phyloP scores from a whole-genome alignment of 441 rosid species.

The Capsella rubella region DNA sequence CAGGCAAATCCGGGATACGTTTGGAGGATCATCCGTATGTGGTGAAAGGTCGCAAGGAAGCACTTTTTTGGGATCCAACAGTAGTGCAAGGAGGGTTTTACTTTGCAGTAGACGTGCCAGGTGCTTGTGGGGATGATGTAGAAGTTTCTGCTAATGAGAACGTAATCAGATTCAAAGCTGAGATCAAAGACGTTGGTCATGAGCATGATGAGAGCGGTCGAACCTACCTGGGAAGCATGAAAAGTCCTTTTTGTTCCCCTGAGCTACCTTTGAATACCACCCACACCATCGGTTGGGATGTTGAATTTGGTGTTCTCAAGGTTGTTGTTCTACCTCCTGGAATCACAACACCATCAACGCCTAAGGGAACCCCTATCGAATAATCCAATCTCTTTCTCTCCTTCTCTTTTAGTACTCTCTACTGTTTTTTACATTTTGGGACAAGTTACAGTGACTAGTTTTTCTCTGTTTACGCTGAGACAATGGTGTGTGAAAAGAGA shows the following conservation, averaged over 20 bases:
- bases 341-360: neutral
- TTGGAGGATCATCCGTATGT: slow-evolving; percentile 23
- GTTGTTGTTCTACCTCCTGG: neutral
- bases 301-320: slow-evolving; percentile 23
- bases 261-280: neutral
- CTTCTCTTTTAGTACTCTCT: neutral
- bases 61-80: neutral
- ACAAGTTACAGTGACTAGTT: neutral
- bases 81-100: neutral
- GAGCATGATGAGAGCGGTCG: slow-evolving; percentile 36
- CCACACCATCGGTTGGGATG: neutral
- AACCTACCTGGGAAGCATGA: slow-evolving; percentile 20
- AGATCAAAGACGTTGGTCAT: slow-evolving; percentile 20
- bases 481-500: too few relatives aligned
- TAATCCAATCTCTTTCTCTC: neutral
- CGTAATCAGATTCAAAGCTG: slow-evolving; percentile 3
- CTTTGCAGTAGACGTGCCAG: slow-evolving; percentile 28
- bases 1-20: slow-evolving; percentile 14
- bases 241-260: neutral
- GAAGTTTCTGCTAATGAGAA: neutral
- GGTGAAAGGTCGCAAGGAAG: slow-evolving; percentile 30
- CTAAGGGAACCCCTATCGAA: neutral
- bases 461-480: too few relatives aligned
- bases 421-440: neutral
- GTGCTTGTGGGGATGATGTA: slow-evolving; percentile 17